Evolutionary conservation across 495 filamentous ascomycete species (phyloP).

Genomic region (Penicillium longicatenatum): DNA sequence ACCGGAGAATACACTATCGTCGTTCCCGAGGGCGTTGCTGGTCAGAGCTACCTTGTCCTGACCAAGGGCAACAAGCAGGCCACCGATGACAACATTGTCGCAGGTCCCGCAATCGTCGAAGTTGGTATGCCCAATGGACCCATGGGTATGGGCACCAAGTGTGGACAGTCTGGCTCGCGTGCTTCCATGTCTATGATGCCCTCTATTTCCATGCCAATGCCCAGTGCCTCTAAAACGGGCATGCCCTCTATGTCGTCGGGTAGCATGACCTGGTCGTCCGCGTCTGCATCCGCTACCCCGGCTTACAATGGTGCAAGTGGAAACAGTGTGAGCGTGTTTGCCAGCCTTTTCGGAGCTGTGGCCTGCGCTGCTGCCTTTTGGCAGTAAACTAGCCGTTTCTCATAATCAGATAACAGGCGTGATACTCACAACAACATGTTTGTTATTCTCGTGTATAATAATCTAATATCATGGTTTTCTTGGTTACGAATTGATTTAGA

Average conservation of each 20-base stretch:
- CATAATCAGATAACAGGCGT: background rate
- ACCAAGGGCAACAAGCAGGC: background rate
- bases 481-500: no score
- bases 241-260: constrained; percentile 7
- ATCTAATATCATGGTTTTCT: background rate
- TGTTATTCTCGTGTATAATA: background rate
- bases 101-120: background rate
- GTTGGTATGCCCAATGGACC: background rate
- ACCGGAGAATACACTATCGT: constrained; percentile 34
- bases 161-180: no score
- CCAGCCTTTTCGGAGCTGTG: constrained; percentile 4
- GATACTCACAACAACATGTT: background rate
- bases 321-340: constrained; percentile 3
- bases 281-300: constrained; percentile 29
- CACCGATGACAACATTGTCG: background rate
- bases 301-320: constrained; percentile 8
- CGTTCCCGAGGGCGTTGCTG: constrained; percentile 16
- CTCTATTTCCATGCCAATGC: no score
- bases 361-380: constrained; percentile 5
- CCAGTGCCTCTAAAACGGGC: no score
- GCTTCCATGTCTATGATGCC: no score
- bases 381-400: background rate
- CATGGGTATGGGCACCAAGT: no score
- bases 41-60: background rate
- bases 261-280: constrained; percentile 28